Evolutionary conservation across 2,329 filamentous ascomycete species (phyloP).

Genomic region (Aspergillus quadricinctus): DNA sequence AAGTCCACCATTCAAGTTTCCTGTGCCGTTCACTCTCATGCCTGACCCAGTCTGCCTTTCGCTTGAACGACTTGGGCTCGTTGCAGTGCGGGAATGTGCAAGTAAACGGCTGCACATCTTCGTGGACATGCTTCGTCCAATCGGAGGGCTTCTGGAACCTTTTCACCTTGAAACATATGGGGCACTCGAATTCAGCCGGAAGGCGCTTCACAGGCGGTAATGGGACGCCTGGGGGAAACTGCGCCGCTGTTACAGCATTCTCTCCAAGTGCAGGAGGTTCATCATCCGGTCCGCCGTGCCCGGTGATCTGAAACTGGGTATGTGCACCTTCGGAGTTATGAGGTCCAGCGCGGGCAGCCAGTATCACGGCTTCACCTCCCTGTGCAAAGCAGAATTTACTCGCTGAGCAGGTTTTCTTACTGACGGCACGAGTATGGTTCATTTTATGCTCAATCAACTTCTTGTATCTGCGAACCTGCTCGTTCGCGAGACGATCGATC

Average conservation of each 20-base stretch:
- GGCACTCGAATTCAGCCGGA: constrained; percentile 85
- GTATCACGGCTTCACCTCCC: constrained; percentile 61
- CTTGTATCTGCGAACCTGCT: constrained; percentile 77
- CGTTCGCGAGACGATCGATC: constrained; percentile 75
- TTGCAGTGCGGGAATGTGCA: constrained; percentile 82
- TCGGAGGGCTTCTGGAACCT: constrained; percentile 88
- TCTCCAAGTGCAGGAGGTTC: constrained; percentile 65
- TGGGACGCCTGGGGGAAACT: constrained; percentile 76
- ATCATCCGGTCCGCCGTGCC: constrained; percentile 56
- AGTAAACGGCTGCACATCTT: constrained; percentile 88
- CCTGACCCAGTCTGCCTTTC: constrained; percentile 92
- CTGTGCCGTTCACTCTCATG: constrained; percentile 91
- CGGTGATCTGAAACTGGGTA: constrained; percentile 52
- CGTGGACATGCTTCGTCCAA: constrained; percentile 95
- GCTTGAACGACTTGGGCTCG: constrained; percentile 87
- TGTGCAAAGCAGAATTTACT: constrained; percentile 60
- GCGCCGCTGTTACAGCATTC: constrained; percentile 64
- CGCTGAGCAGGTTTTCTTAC: constrained; percentile 55
- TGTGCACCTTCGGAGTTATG: constrained; percentile 56
- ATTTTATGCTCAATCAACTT: constrained; percentile 65
- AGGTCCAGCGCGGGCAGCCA: constrained; percentile 51
- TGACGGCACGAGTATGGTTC: constrained; percentile 62
- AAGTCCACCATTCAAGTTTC: constrained; percentile 87
- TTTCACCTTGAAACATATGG: constrained; percentile 79
- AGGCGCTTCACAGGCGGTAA: constrained; percentile 72